Base-by-base conservation (phyloP, 2,329 filamentous ascomycete species). In the Plenodomus lindquistii region DNA sequence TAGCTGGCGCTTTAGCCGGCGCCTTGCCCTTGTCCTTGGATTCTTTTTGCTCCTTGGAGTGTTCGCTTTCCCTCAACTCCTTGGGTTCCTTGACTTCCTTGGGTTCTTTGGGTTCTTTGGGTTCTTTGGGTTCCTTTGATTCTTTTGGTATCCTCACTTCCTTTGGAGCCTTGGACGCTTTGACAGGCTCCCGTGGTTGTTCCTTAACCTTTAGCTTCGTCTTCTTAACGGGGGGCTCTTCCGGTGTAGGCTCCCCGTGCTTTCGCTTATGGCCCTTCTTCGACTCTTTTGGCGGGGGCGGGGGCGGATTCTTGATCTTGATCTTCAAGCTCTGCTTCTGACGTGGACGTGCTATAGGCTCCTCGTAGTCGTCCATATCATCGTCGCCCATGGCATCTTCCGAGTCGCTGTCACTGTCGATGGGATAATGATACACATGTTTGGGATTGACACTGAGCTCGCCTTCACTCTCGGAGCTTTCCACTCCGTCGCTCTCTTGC, bases 401-500 rank as follows among this genome's bases (percentile, higher is more conserved):
- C n/a, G 61, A 65, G 20, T 67, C 65, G 17, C 60, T 51, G 2
- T 64, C 60, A 27, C 52, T 65, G 37, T 54, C 57, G 1, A 63
- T 43, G 3, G 64, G 66, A 37, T 61, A 57, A 36, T 71, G 63
- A 40, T 67, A 71, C 2, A 69, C 51, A 40, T 70, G 66, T 27
- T 57, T 59, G 11, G 69, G 68, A 29, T 72, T 68, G 37, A 71
- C 57, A 51, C 65, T 71, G 36, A 55, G 52, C 44, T 63, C 57
- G 7, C 59, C 64, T 41, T 69, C 67, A 35, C 67, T 69, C 21
- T 55, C 65, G 10, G 66, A 70, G 22, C 63, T 64, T 35, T 66
- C 58, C 19, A 64, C 76, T 35, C 66, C 73, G 49, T 82, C 79
- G 27, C 79, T 83, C 48, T 69, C 79, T 73, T 54, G 80, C 48